Percentiles rank a stretch among this genome's conserved stretches.
These are phyloP conservation scores for Macrolepiota fuliginosa DNA, from an alignment of 768 basidiomycete species.

Conservation along the genomic window DNA sequence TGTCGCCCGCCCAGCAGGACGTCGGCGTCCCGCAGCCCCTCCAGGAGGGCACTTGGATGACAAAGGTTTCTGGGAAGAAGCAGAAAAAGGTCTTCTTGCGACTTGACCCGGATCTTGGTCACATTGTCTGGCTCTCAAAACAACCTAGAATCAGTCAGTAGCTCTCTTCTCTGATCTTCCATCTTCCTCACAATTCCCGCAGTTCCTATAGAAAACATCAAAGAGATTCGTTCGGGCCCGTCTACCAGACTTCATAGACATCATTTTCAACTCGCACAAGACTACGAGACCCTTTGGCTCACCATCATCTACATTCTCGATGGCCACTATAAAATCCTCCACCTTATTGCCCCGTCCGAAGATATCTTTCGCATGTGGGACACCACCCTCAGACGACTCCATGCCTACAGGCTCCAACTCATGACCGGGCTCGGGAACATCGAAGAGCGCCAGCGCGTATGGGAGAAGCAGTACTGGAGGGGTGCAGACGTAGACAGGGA, in stretches of 20 bases:
- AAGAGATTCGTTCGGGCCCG: constrained; percentile 78
- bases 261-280: constrained; percentile 65
- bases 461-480: constrained; percentile 88
- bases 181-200: neutral
- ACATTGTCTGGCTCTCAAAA: constrained; percentile 77
- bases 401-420: constrained; percentile 68
- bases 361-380: constrained; percentile 55
- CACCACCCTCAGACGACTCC: constrained; percentile 61
- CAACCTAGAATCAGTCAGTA: constrained; percentile 60
- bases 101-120: constrained; percentile 78
- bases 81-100: constrained; percentile 69
- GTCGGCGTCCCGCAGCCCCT: constrained; percentile 55
- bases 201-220: constrained; percentile 90
- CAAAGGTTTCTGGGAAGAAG: constrained; percentile 79
- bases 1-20: constrained; percentile 6
- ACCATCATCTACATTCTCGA: constrained; percentile 83
- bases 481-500: constrained; percentile 60
- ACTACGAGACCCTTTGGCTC: constrained; percentile 79
- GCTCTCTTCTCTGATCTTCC: constrained; percentile 32
- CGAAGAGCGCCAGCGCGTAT: constrained; percentile 69
- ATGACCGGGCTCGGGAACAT: constrained; percentile 72
- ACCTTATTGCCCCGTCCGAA: constrained; percentile 71
- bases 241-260: constrained; percentile 76
- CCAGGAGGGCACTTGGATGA: constrained; percentile 68
- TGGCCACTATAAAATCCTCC: constrained; percentile 80